Conservation (phyloP, 176 grass and related monocot genomes). For the Cenchrus purpureus region DNA sequence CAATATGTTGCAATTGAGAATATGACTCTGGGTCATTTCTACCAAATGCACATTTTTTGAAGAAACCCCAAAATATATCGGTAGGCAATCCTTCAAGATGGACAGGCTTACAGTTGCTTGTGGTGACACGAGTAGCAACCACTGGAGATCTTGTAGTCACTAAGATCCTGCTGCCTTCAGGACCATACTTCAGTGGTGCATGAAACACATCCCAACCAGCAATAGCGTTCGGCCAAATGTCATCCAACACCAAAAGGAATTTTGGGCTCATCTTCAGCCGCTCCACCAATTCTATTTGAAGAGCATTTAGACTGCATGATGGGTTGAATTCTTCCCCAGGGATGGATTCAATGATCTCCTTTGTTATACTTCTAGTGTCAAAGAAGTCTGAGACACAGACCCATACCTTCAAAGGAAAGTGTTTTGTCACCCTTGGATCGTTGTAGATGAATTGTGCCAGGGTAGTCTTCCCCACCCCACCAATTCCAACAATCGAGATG, state of each 20-base stretch:
- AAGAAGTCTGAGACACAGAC: conserved; percentile 8
- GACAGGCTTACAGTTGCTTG: neutral
- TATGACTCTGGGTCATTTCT: neutral
- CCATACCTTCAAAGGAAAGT: neutral
- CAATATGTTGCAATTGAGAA: conserved; percentile 20
- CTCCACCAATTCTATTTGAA: neutral
- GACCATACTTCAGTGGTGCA: conserved; percentile 20
- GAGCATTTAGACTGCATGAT: neutral
- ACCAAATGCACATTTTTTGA: conserved; percentile 30
- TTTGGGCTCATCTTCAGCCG: neutral
- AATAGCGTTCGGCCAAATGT: neutral
- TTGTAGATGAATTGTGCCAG: conserved; percentile 7
- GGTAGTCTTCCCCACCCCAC: neutral
- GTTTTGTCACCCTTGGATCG: conserved; percentile 1
- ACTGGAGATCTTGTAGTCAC: conserved; percentile 23
- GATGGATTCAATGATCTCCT: neutral
- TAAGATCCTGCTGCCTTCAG: conserved; percentile 40
- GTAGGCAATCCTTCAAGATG: neutral
- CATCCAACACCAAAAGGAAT: conserved; percentile 15
- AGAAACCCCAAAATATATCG: conserved; percentile 16
- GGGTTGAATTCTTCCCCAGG: neutral
- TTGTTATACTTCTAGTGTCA: conserved; percentile 6
- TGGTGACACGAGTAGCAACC: conserved; percentile 5
- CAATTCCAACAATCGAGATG: too few species aligned
- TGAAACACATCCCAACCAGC: neutral